phyloP scores from a whole-genome alignment of 1,284 basidiomycete species.

The Gymnopus androsaceus region DNA sequence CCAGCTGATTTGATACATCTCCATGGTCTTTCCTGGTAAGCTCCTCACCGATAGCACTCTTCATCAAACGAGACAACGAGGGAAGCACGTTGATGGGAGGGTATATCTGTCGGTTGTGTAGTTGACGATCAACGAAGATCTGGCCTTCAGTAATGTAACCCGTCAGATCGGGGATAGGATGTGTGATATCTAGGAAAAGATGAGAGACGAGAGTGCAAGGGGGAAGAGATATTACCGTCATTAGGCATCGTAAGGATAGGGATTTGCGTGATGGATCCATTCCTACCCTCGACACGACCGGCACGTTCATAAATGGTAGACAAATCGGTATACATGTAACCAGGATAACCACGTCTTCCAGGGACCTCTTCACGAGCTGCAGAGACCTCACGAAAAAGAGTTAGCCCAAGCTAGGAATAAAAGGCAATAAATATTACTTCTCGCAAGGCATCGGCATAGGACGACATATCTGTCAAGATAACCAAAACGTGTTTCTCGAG shows the following conservation, averaged over 20 bases:
- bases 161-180: constrained; percentile 99
- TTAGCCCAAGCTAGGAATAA: constrained; percentile 7
- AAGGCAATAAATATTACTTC: constrained; percentile 57
- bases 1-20: constrained; percentile 97
- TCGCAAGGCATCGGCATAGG: constrained; percentile 96
- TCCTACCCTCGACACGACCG: constrained; percentile 95
- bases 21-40: constrained; percentile 98
- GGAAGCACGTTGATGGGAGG: constrained; percentile 99
- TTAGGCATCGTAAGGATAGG: constrained; percentile 99
- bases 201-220: constrained; percentile 15
- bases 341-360: constrained; percentile 98
- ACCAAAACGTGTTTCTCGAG: constrained; percentile 99
- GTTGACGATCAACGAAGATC: constrained; percentile 96
- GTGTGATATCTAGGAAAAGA: constrained; percentile 85
- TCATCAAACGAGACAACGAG: constrained; percentile 98
- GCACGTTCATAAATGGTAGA: constrained; percentile 99
- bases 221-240: constrained; percentile 69
- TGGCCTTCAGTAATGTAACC: constrained; percentile 99
- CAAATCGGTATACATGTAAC: constrained; percentile 99
- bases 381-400: constrained; percentile 65
- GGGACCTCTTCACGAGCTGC: constrained; percentile 99
- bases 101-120: constrained; percentile 96
- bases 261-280: constrained; percentile 99
- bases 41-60: constrained; percentile 97
- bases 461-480: constrained; percentile 99